Conservation (phyloP, 768 basidiomycete species). For the Nidula microcarpa region DNA sequence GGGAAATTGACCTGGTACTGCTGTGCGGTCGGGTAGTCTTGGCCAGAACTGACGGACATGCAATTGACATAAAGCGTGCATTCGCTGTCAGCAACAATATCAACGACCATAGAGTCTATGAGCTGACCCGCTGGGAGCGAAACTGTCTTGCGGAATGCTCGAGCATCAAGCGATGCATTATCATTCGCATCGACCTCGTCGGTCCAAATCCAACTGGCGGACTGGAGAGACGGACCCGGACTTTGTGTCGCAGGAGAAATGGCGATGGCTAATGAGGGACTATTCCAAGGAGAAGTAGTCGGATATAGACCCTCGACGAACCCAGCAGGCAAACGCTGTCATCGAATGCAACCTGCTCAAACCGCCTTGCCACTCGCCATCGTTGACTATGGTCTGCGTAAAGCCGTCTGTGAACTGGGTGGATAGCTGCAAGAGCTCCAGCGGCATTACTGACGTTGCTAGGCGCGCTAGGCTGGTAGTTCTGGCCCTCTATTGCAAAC, state of each 20-base stretch:
- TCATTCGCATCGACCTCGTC: constrained; percentile 15
- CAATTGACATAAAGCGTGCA: constrained; percentile 25
- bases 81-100: constrained; percentile 20
- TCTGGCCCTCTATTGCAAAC: constrained; percentile 23
- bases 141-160: constrained; percentile 24
- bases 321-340: constrained; percentile 22
- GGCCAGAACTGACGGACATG: constrained; percentile 17
- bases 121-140: constrained; percentile 15
- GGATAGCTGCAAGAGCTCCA: constrained; percentile 22
- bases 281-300: background rate
- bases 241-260: constrained; percentile 6
- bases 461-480: constrained; percentile 5
- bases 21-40: constrained; percentile 1
- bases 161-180: constrained; percentile 14
- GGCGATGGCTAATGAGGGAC: constrained; percentile 4
- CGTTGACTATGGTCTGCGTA: constrained; percentile 22
- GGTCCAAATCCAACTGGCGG: constrained; percentile 27
- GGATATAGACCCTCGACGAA: constrained; percentile 11
- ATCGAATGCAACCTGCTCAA: constrained; percentile 23
- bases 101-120: constrained; percentile 15
- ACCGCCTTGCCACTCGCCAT: constrained; percentile 24
- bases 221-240: constrained; percentile 13
- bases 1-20: constrained; percentile 5
- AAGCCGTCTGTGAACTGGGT: constrained; percentile 26
- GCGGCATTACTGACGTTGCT: constrained; percentile 15